Evolutionary conservation across 768 basidiomycete species (phyloP), one percentile per base, ranked within the genome.

Genomic region (Chlorophyllum brunneum): DNA sequence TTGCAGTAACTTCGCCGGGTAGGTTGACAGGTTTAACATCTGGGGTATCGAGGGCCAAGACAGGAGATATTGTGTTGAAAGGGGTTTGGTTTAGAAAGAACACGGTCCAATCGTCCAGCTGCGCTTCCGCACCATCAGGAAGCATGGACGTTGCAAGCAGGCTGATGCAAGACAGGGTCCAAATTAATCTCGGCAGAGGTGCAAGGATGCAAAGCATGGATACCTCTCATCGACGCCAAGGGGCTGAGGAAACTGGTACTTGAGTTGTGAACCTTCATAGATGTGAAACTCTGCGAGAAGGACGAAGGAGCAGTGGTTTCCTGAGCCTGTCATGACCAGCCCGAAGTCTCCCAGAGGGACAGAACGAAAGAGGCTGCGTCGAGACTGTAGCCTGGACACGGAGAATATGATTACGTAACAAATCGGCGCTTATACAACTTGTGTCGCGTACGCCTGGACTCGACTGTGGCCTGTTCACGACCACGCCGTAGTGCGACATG

Each of bases 211-310:
- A 33, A 33, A 33, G 3, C 15, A 40, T 3, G 44, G 27, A 16
- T 48, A 95, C 95, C 92, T 88, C 67, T 95, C 93, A 78, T 98
- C 92, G 52, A 91, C 84, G 8, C 95, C 97, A 30, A 97, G 77
- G 10, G 93, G 91, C 62, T 90, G 90, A 8, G 97, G 97, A 64
- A 95, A 98, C 69, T 98, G 93, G 67, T 97, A 95, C 36, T 92
- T 88, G 56, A 99, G 76, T 58, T 92, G 88, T 2, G 95, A 90
- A 29, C 97, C 97, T 52, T 88, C 83, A 64, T 92, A 86, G 58
- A 99, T 98, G 74, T 99, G 92, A 72, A 99, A 99, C 67, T 98
- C 97, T n/a, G 97, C 97, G 48, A 98, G 81, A 42, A 99, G 77
- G 54, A 97, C 88, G 70, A 95, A 98, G 16, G 93, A 91, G 60